Percentiles rank a stretch among this genome's conserved stretches.
Evolutionary conservation across 2,329 filamentous ascomycete genomes (phyloP).

Genomic region (Cercospora zeina): DNA sequence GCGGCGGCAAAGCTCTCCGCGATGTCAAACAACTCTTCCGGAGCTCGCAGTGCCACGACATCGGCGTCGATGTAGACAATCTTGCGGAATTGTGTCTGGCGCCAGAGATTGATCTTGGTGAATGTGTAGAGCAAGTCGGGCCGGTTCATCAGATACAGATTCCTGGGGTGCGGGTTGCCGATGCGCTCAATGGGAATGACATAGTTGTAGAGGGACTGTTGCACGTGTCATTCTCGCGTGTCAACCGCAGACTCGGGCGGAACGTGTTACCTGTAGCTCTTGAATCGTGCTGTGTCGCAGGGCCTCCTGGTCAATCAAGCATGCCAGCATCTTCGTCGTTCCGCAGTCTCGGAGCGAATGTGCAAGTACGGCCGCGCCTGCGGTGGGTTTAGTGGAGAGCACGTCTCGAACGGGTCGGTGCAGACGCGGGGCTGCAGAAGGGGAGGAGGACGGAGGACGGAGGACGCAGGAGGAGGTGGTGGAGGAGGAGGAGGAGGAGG

Average conservation of each 20-base stretch:
- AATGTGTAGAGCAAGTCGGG: conserved; percentile 88
- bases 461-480: conserved; percentile 1
- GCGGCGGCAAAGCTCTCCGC: conserved; percentile 67
- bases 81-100: conserved; percentile 81
- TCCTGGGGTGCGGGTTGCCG: conserved; percentile 72
- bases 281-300: conserved; percentile 73
- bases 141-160: conserved; percentile 89
- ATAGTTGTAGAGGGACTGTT: conserved; percentile 79
- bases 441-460: neutral
- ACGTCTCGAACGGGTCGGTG: neutral
- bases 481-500: neutral
- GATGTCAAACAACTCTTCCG: conserved; percentile 84
- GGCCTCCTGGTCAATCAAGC: conserved; percentile 77
- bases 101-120: conserved; percentile 95
- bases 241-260: neutral
- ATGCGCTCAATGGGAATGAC: conserved; percentile 81
- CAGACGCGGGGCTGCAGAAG: conserved; percentile 10
- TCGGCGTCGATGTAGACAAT: conserved; percentile 96
- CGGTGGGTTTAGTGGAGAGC: conserved; percentile 23
- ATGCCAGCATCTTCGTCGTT: conserved; percentile 80
- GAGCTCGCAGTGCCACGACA: conserved; percentile 82
- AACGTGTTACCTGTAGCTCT: conserved; percentile 66
- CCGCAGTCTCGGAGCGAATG: conserved; percentile 92
- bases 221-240: conserved; percentile 12
- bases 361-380: conserved; percentile 88